Conservation (phyloP, 768 basidiomycete species). For the Kwoniella botswanensis region DNA sequence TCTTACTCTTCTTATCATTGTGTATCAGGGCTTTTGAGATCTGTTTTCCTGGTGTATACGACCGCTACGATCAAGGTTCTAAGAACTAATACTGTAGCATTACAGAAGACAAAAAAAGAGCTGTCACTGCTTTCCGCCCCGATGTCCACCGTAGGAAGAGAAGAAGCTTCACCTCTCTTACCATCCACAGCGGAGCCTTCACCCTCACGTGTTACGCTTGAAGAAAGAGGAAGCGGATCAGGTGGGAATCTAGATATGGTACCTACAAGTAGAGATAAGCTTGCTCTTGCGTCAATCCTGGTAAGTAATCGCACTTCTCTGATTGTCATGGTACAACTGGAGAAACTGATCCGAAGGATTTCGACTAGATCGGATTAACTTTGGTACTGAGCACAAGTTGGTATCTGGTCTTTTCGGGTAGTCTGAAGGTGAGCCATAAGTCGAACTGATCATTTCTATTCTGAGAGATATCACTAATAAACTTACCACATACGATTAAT, state of each 20-base stretch:
- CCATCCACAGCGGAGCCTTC: constrained; percentile 22
- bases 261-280: constrained; percentile 22
- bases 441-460: no score
- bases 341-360: not conserved
- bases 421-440: constrained; percentile 29
- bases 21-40: no score
- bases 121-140: not conserved
- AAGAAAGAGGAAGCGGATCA: not conserved
- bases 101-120: not conserved
- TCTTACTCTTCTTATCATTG: not conserved
- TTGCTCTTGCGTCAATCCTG: constrained; percentile 11
- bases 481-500: not conserved
- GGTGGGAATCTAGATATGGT: constrained; percentile 19
- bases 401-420: constrained; percentile 45
- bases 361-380: constrained; percentile 32
- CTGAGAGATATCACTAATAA: no score
- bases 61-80: no score
- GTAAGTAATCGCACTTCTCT: not conserved
- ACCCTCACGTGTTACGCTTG: not conserved
- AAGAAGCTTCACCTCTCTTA: constrained; percentile 21
- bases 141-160: not conserved
- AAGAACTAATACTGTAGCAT: not conserved
- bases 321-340: no score
- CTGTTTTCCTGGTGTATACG: no score
- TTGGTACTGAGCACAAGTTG: constrained; percentile 47